A percentile compares a stretch with the other conserved stretches of the same genome.
Conservation (phyloP, 352 stramenopile genomes). For the Phytophthora hibernalis region DNA sequence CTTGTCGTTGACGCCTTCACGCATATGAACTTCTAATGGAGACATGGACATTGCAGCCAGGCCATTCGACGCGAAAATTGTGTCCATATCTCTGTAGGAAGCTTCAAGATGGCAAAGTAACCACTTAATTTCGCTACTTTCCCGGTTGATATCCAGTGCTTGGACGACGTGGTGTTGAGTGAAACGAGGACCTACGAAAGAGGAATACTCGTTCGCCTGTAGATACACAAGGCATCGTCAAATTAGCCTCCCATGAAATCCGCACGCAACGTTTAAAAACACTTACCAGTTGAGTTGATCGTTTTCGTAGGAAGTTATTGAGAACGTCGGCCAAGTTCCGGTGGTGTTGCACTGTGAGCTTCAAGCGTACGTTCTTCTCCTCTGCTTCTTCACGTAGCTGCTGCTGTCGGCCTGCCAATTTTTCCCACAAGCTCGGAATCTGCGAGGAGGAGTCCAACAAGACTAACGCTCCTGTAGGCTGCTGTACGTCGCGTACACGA, state of each 20-base stretch:
- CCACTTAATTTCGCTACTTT: constrained; percentile 19
- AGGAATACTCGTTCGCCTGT: constrained; percentile 9
- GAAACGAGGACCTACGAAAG: not conserved
- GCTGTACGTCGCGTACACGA: not conserved
- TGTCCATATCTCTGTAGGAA: constrained; percentile 23
- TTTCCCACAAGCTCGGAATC: constrained; percentile 30
- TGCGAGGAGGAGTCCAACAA: not conserved
- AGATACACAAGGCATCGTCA: not conserved
- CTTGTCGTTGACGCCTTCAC: constrained; percentile 22
- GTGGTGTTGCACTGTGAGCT: constrained; percentile 47
- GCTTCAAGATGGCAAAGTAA: constrained; percentile 28
- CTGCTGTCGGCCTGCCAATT: constrained; percentile 31
- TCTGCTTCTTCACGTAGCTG: constrained; percentile 20
- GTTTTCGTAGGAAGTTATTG: constrained; percentile 34
- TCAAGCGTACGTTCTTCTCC: constrained; percentile 29
- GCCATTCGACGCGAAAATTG: constrained; percentile 30
- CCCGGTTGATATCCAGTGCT: constrained; percentile 23
- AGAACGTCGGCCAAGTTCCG: constrained; percentile 40
- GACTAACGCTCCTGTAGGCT: not conserved
- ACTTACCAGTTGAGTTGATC: constrained; percentile 18
- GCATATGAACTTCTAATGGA: constrained; percentile 29
- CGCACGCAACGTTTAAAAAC: not conserved
- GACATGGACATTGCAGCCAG: constrained; percentile 14
- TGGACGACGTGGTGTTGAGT: constrained; percentile 3
- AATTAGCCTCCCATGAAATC: not conserved